Evolutionary conservation across 2,329 filamentous ascomycete genomes (phyloP).

Genomic region (Epichloe uncinata): DNA sequence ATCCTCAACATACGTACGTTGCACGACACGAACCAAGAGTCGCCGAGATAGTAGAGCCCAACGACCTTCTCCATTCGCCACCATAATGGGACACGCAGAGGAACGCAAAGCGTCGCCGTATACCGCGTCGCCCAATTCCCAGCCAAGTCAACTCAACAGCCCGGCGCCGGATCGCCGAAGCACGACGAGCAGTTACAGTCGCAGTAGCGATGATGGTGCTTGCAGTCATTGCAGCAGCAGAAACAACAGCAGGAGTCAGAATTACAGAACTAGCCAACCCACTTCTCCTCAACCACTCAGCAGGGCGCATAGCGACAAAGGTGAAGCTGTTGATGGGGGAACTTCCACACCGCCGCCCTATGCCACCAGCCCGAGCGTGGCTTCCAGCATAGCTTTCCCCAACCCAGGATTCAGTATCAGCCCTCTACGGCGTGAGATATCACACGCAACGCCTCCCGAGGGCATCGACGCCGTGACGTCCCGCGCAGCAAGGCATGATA

Average conservation of each 20-base stretch:
- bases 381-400: constrained; percentile 20
- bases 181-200: constrained; percentile 5
- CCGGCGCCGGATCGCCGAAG: constrained; percentile 9
- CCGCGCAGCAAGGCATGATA: constrained; percentile 25
- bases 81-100: constrained; percentile 4
- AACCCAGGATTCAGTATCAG: constrained; percentile 15
- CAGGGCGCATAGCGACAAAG: constrained; percentile 5
- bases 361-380: constrained; percentile 21
- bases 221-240: constrained; percentile 9
- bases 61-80: background rate
- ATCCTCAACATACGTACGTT: background rate
- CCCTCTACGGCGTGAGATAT: constrained; percentile 17
- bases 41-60: background rate
- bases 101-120: background rate
- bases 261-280: background rate
- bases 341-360: constrained; percentile 16
- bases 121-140: background rate
- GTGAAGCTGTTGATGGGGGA: background rate
- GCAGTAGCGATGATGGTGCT: constrained; percentile 5
- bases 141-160: background rate
- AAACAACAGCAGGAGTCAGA: constrained; percentile 4
- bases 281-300: constrained; percentile 1
- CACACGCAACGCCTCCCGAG: constrained; percentile 5
- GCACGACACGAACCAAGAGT: background rate
- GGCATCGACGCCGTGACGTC: constrained; percentile 9